Percentiles rank a stretch among this genome's conserved stretches.
These are phyloP conservation scores for Arthrinium puccinioides DNA, from an alignment of 2,329 filamentous ascomycete genomes.

Conservation along the genomic window DNA sequence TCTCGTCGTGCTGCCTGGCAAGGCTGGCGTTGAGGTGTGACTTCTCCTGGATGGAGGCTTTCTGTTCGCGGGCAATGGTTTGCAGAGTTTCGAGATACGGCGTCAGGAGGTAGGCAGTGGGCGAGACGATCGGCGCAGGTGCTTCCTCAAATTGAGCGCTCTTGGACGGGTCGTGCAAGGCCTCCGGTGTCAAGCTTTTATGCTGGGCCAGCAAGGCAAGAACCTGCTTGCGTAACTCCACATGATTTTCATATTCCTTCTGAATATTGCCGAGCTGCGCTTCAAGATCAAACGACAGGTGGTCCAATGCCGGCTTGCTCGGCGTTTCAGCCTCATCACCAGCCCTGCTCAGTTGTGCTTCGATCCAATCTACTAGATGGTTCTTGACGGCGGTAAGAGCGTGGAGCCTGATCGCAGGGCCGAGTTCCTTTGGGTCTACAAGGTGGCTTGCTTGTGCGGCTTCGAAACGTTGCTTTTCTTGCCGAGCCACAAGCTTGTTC, in stretches of 20 bases:
- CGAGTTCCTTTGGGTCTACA: conserved; percentile 26
- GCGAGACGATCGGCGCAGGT: conserved; percentile 4
- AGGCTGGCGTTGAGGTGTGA: conserved; percentile 46
- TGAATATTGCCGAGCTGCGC: conserved; percentile 39
- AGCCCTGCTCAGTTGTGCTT: conserved; percentile 51
- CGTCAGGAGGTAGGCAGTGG: conserved; percentile 37
- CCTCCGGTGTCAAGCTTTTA: conserved; percentile 1
- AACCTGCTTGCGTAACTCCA: conserved; percentile 40
- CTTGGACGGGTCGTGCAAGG: conserved; percentile 10
- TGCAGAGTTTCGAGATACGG: conserved; percentile 51
- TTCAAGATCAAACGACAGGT: conserved; percentile 23
- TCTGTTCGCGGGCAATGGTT: conserved; percentile 47
- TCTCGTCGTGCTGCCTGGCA: conserved; percentile 42
- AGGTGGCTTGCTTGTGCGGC: conserved; percentile 34
- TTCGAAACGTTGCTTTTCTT: conserved; percentile 48
- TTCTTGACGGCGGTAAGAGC: conserved; percentile 50
- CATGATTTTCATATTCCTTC: conserved; percentile 46
- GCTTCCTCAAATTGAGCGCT: conserved; percentile 6
- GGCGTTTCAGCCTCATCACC: conserved; percentile 23
- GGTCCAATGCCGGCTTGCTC: conserved; percentile 8
- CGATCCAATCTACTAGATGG: conserved; percentile 59
- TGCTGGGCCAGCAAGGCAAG: conserved; percentile 28
- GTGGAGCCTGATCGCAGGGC: conserved; percentile 33
- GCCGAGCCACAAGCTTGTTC: conserved; percentile 48
- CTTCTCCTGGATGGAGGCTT: conserved; percentile 49